Evolutionary conservation across 2,329 filamentous ascomycete genomes (phyloP), one percentile per base, ranked within the genome.

Genomic region (Sporothrix globosa): DNA sequence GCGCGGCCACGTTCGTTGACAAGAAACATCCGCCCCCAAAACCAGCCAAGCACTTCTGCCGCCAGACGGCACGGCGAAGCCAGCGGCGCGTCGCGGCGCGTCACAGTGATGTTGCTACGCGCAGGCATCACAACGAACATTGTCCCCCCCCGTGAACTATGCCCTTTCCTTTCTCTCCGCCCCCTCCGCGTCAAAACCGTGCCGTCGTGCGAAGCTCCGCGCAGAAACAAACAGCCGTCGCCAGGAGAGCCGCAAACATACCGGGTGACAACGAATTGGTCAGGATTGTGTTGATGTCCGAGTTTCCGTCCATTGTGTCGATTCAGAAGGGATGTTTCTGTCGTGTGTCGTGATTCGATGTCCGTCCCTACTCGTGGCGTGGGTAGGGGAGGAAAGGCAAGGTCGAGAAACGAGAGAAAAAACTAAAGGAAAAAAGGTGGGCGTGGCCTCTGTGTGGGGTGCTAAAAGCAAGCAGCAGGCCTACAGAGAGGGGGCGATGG

Each of bases 261-360:
- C 96, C 95, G 80, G 94, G 87, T 80, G 94, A 96, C 84, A 98
- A 90, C 82, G 96, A 98, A 86, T 94, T 95, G 83, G 93, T 90
- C 86, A 99, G 91, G 85, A 99, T 95, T 85, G 93, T 91, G 86
- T 95, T 97, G 86, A 98, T 96, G 85, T 98, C 93, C 91, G 96
- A 84, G 79, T 77, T 94, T 85, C 85, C 87, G 82, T 86, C 87
- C 86, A 88, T 93, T 82, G 79, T 85, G 81, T 79, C 70, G 30
- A 53, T 61, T 53, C 68, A 30, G 34, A 46, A 34, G 68, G 24
- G 46, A 44, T 53, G 21, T 30, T 44, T 50, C 19, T 48, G 27
- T 44, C 60, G 53, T 39, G 68, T 66, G 50, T 56, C 27, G 53
- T 69, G 58, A 46, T 58, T 71, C 34, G 39, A 60, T 71, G 66